Evolutionary conservation across 202 grass and related monocot species (phyloP), one percentile per base, ranked within the genome.

Genomic region (Musa balbisiana): DNA sequence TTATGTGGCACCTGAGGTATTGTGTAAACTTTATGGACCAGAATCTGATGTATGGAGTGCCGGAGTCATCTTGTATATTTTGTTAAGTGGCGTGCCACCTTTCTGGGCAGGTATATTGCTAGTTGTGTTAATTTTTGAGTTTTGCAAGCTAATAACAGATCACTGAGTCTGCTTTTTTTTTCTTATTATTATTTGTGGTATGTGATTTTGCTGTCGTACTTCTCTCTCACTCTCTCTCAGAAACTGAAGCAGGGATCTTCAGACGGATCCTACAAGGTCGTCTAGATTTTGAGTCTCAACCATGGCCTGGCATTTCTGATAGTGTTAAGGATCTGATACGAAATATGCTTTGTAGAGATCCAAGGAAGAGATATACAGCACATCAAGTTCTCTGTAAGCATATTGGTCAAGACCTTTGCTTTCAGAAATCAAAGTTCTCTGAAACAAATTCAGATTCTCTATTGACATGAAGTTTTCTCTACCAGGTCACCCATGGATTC

Each of bases 21-120:
- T 97, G 79, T 78, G 86, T 74, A 97, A 97, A 82, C 91, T 79
- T 53, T 97, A 97, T 85, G 93, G 93, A 68, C 88, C 88, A 76
- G 93, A 97, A 92, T 81, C 93, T 82, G 93, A 97, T 85, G 88
- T 97, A 16, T 97, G 93, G 93, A 97, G 93, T 1, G 93, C 93
- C 49, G 93, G 93, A 25, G 83, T 97, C 49, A 97, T 97, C 83
- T 83, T 93, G 59, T 97, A 97, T 76, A 97, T 97, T 81, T 85
- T 97, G 85, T 86, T 97, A 66, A 91, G 90, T 71, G 93, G 93
- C 55, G 87, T 93, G 10, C 90, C 90, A 23, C 93, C 90, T 74
- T 97, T 97, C 76, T 97, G 90, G 93, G 93, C 86, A 85, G 93
- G 93, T 93, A 87, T 13, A 1, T 67, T 43, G 33, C 5, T 71